Evolutionary conservation across 2,329 filamentous ascomycete genomes (phyloP).

Genomic region (Fusarium chlamydosporum): DNA sequence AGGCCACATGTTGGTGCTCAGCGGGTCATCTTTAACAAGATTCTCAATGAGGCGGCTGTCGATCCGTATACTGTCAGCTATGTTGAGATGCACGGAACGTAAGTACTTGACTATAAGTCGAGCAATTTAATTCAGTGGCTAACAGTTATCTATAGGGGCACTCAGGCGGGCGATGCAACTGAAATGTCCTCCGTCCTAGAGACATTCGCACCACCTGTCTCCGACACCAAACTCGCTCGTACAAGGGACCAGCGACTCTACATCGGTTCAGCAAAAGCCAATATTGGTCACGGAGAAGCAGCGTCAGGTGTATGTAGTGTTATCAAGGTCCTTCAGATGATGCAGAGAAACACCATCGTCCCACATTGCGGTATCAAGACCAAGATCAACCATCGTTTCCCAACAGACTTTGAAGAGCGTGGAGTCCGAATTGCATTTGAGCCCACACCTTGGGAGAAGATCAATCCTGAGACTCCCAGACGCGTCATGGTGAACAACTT

Average conservation of each 20-base stretch:
- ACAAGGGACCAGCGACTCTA: conserved; percentile 57
- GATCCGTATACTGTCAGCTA: conserved; percentile 84
- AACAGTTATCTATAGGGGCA: conserved; percentile 70
- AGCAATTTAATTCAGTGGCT: background rate
- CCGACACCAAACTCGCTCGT: background rate
- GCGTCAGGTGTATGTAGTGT: conserved; percentile 69
- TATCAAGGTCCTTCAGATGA: conserved; percentile 69
- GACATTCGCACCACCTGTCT: conserved; percentile 60
- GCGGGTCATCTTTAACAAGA: conserved; percentile 70
- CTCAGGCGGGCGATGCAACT: conserved; percentile 85
- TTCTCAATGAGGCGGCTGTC: conserved; percentile 80
- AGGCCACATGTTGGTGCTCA: conserved; percentile 76
- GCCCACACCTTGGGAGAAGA: conserved; percentile 62
- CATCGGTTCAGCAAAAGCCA: conserved; percentile 75
- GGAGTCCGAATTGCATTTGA: conserved; percentile 68
- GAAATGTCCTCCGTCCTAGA: conserved; percentile 84
- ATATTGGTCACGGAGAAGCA: conserved; percentile 75
- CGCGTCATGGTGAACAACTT: conserved; percentile 76
- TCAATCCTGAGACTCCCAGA: conserved; percentile 57
- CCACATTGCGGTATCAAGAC: conserved; percentile 68
- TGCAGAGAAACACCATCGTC: conserved; percentile 63
- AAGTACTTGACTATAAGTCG: too few relatives aligned
- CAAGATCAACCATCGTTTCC: conserved; percentile 61
- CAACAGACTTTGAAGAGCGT: conserved; percentile 58
- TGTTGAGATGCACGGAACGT: conserved; percentile 85